These are phyloP conservation scores for Ceratocystis alfenasii DNA, from an alignment of 2,329 filamentous ascomycete species.

Conservation along the genomic window DNA sequence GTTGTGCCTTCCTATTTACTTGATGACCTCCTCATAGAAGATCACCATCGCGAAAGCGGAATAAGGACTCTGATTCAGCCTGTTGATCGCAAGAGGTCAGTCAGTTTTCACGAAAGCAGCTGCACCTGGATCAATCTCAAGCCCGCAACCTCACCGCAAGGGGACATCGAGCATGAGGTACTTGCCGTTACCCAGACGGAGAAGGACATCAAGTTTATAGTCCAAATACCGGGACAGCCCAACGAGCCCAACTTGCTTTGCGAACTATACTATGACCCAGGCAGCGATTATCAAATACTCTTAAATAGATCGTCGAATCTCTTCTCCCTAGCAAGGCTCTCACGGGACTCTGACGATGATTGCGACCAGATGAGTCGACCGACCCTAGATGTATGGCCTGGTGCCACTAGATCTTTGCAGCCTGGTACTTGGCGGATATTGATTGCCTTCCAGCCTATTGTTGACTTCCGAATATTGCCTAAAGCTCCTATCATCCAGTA, in stretches of 20 bases:
- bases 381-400: not conserved
- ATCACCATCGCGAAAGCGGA: slow-evolving; percentile 1
- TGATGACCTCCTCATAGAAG: not conserved
- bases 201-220: not conserved
- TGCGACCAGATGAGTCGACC: not conserved
- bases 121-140: not conserved
- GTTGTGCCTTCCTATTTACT: not conserved
- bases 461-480: slow-evolving; percentile 5
- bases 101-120: not conserved
- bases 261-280: slow-evolving; percentile 5
- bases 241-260: not conserved
- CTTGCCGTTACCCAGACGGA: slow-evolving; percentile 2
- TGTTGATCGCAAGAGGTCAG: not conserved
- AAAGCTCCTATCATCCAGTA: slow-evolving; percentile 6
- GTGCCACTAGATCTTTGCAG: not conserved
- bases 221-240: not conserved
- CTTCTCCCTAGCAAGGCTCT: not conserved
- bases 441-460: not conserved
- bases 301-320: not conserved
- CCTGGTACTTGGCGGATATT: not conserved
- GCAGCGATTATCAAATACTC: slow-evolving; percentile 6
- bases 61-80: not conserved
- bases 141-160: not conserved
- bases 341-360: not conserved
- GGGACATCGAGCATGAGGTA: not conserved